Evolutionary conservation across 164 flowering plant genomes (phyloP), one percentile per base, ranked within the genome.

Genomic region (Warburgia ugandensis): DNA sequence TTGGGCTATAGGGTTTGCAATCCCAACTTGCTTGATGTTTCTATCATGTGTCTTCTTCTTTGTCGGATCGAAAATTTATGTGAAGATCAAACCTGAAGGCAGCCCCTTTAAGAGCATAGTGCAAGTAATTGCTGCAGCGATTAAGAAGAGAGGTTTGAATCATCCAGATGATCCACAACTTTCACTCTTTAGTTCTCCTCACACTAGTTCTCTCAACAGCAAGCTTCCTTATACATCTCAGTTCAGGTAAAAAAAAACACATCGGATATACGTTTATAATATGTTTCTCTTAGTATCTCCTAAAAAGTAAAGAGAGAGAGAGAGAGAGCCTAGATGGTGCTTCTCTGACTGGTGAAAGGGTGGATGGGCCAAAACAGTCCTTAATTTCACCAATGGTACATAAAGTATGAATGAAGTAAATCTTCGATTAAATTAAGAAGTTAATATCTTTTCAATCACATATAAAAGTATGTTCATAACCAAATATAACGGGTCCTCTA

Each of bases 1-100:
- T 59, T 88, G 98, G 98, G 64, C 79, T 8, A 22, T 78, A 1
- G 98, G 98, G 5, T 45, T 88, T 2, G 80, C 56, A 4, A 76
- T 92, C 39, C 90, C 96, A 0, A 58, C 86, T 1, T 29, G 66
- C 8, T 72, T 85, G 1, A 88, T 88, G 94, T 52, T 83, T 60
- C 36, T 83, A 1, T 73, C 96, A 1, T 62, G 73, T 14, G 55
- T 57, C 0, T 29, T 81, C 45, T 88, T 66, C 70, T 88, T 85
- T 51, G 26, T 69, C 38, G 98, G 88, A 8, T 44, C 77, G 0
- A 66, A 62, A 20, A 61, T 87, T 1, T 91, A 83, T 40, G 90
- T 87, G 35, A 75, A 64, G 49, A 76, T 83, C 41, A 66, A 55
- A 55, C 92, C 98, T 0, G 69, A 74, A 7, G 95, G 98, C 0